A percentile compares a stretch with the other conserved stretches of the same genome.
Conservation (phyloP, 2,329 filamentous ascomycete species). For the Metarhizium rileyi region DNA sequence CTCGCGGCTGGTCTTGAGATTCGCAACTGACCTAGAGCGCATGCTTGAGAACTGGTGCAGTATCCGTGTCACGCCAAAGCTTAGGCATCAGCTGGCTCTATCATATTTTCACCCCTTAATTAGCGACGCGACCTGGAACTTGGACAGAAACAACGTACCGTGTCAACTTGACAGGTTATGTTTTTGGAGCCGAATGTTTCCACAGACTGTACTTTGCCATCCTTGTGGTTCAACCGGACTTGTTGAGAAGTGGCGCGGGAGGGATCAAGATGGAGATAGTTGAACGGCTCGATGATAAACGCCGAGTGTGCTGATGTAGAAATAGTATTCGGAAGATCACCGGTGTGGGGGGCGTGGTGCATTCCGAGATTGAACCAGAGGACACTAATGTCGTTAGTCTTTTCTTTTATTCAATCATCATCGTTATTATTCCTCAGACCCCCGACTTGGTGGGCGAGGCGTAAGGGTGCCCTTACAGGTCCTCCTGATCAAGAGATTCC, state of each 20-base stretch:
- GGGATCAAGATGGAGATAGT: background rate
- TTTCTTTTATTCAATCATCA: too few species aligned
- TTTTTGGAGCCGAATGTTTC: background rate
- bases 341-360: conserved; percentile 46
- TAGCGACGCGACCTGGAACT: background rate
- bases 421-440: background rate
- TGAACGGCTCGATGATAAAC: background rate
- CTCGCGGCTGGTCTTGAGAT: background rate
- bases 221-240: background rate
- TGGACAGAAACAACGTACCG: background rate
- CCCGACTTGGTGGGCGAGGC: background rate
- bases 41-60: background rate
- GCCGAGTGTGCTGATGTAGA: conserved; percentile 6
- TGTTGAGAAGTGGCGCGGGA: background rate
- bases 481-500: conserved; percentile 27
- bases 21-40: background rate
- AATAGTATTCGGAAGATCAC: conserved; percentile 37
- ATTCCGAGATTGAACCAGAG: conserved; percentile 45
- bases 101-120: background rate
- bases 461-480: conserved; percentile 14
- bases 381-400: conserved; percentile 17
- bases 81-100: background rate
- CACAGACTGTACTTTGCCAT: background rate
- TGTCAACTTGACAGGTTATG: background rate
- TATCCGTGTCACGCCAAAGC: background rate